These are phyloP conservation scores for Pseudomassariella vexata DNA, from an alignment of 2,329 filamentous ascomycete genomes.

Conservation along the genomic window DNA sequence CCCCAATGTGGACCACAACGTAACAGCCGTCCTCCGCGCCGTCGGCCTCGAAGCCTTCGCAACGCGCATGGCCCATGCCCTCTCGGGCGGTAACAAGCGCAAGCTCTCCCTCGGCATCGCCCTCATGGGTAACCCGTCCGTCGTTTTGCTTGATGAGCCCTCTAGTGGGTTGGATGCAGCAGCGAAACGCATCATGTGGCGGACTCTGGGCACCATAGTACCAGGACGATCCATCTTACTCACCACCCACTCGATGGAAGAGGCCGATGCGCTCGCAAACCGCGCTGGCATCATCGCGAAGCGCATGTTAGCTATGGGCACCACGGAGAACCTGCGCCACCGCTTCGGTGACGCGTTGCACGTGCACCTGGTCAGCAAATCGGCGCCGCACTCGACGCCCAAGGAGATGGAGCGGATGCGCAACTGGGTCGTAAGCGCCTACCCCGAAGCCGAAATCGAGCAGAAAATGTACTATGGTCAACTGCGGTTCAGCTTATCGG, in stretches of 20 bases:
- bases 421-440: slow-evolving; percentile 55
- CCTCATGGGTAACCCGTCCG: slow-evolving; percentile 84
- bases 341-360: slow-evolving; percentile 75
- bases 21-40: slow-evolving; percentile 69
- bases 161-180: slow-evolving; percentile 85
- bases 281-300: slow-evolving; percentile 81
- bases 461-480: slow-evolving; percentile 78
- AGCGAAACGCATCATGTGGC: slow-evolving; percentile 91
- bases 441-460: slow-evolving; percentile 64
- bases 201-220: slow-evolving; percentile 67
- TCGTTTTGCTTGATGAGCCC: slow-evolving; percentile 84
- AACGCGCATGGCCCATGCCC: slow-evolving; percentile 67
- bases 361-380: slow-evolving; percentile 71
- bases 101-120: slow-evolving; percentile 87
- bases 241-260: slow-evolving; percentile 93
- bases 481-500: slow-evolving; percentile 74
- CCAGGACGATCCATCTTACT: slow-evolving; percentile 77
- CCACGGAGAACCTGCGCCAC: slow-evolving; percentile 63
- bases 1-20: slow-evolving; percentile 68
- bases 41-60: slow-evolving; percentile 71
- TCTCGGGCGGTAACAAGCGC: slow-evolving; percentile 90
- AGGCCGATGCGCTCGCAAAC: slow-evolving; percentile 81
- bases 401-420: slow-evolving; percentile 63
- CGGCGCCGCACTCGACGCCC: slow-evolving; percentile 66
- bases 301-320: slow-evolving; percentile 80